These are phyloP conservation scores for Tylopilus plumbeoviolaceoides DNA, from an alignment of 768 basidiomycete species.

Conservation along the genomic window DNA sequence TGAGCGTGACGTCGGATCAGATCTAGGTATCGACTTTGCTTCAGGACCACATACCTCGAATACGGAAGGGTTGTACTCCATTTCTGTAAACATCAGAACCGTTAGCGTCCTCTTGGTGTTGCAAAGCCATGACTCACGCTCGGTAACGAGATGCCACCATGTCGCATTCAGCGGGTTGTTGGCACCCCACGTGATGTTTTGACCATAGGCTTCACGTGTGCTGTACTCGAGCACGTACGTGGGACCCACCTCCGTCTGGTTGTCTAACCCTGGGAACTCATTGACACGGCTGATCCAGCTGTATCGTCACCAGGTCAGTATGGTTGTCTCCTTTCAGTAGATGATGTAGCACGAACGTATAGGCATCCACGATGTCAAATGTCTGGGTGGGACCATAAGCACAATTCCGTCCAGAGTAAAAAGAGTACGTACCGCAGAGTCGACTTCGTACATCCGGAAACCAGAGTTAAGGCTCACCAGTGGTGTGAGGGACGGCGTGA, in stretches of 20 bases:
- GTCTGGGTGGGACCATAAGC: constrained; percentile 37
- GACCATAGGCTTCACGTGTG: constrained; percentile 62
- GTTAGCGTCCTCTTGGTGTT: not conserved
- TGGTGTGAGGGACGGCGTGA: constrained; percentile 60
- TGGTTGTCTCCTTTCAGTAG: not conserved
- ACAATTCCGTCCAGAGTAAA: too few species aligned
- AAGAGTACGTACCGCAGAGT: constrained; percentile 12
- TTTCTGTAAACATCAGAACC: constrained; percentile 7
- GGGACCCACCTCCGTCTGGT: constrained; percentile 51
- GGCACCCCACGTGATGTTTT: constrained; percentile 46
- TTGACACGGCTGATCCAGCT: constrained; percentile 64
- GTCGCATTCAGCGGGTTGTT: constrained; percentile 69
- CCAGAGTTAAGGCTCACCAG: constrained; percentile 68
- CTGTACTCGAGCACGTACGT: constrained; percentile 58
- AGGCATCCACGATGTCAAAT: constrained; percentile 69
- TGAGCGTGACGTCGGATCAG: not conserved
- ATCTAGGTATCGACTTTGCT: not conserved
- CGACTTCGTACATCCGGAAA: constrained; percentile 46
- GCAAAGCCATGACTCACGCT: constrained; percentile 32
- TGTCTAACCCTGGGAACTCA: constrained; percentile 51
- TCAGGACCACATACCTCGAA: constrained; percentile 16
- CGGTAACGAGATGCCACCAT: constrained; percentile 74
- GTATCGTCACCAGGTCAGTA: not conserved
- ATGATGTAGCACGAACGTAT: constrained; percentile 47
- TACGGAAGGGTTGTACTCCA: constrained; percentile 20